Percentiles rank a stretch among this genome's conserved stretches.
Conservation (phyloP, 305 asterid species). For the Rubia peregrina region DNA sequence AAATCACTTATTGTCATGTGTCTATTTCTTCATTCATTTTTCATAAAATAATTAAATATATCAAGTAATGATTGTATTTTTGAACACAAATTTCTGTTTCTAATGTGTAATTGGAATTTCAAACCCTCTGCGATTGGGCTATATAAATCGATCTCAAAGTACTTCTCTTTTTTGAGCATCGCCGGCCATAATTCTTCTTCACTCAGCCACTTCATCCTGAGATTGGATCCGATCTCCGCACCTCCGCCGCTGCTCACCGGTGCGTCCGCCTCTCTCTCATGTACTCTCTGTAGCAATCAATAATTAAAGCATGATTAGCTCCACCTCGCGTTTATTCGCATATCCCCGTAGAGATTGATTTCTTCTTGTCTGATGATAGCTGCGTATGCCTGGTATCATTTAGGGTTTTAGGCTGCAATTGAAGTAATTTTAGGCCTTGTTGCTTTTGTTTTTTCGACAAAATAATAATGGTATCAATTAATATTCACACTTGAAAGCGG, state of each 20-base stretch:
- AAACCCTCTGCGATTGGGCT: neutral
- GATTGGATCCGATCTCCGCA: conserved; percentile 1
- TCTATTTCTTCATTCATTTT: too few species aligned
- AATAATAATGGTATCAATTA: neutral
- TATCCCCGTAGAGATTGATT: neutral
- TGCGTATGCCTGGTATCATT: neutral
- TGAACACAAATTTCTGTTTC: too few species aligned
- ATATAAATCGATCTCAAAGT: neutral
- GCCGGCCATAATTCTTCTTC: neutral
- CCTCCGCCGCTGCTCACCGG: neutral
- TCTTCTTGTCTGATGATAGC: neutral
- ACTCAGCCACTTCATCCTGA: neutral
- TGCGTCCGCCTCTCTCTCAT: neutral
- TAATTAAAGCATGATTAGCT: neutral
- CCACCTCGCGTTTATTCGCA: neutral
- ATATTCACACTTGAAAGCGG: neutral
- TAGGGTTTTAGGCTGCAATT: neutral
- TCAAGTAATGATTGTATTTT: too few species aligned
- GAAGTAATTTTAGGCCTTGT: neutral
- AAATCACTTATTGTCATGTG: too few species aligned
- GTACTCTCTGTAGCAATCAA: neutral
- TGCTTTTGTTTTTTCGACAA: neutral
- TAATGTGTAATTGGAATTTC: too few species aligned
- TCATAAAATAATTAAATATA: too few species aligned
- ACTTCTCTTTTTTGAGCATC: neutral